Base-by-base conservation (phyloP, 345 rosid species). In the Alliaria petiolata region DNA sequence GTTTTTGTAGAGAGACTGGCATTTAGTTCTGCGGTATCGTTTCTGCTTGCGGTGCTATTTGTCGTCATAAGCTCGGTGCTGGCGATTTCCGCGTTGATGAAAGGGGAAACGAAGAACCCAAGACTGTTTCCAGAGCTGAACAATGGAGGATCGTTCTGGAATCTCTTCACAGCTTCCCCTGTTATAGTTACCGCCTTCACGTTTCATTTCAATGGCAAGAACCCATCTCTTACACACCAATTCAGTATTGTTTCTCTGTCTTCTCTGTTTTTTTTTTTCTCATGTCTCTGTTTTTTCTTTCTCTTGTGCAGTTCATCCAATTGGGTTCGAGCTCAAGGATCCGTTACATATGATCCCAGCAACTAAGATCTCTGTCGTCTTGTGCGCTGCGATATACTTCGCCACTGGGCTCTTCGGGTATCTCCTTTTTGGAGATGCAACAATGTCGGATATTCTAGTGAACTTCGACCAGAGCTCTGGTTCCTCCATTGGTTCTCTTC, bases 151-250 rank as follows among this genome's bases (percentile, higher is more conserved):
- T 85, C 95, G 1, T 81, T 91, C 75, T 88, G 89, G 25, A 74
- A 91, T 30, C 96, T 93, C 35, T 89, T 93, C 84, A 89, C 98
- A 9, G 93, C 96, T 45, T 84, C 83, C 5, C 98, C 98, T 0
- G 91, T 93, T 40, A 87, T 93, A 3, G 98, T 93, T 2, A 91
- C 96, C 6, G 93, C 98, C 75, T 93, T 91, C 81, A 89, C 95
- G 2, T 93, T 91, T 71, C 98, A 93, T 78, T 93, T 91, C 75
- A 93, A 93, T 74, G 95, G 98, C 82, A 60, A 79, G 83, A 72
- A 62, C 8, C 19, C 1, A 20, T 26, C 61, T 9, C 8, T 30
- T n/a, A 22, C 25, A 9, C 53, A 58, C 67, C 64, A 11, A 35
- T 11, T 30, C 14, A 0, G 19, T 54, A 3, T 9, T 62, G 25